Evolutionary conservation across 768 basidiomycete species (phyloP).

Genomic region (Ephemerocybe angulata): DNA sequence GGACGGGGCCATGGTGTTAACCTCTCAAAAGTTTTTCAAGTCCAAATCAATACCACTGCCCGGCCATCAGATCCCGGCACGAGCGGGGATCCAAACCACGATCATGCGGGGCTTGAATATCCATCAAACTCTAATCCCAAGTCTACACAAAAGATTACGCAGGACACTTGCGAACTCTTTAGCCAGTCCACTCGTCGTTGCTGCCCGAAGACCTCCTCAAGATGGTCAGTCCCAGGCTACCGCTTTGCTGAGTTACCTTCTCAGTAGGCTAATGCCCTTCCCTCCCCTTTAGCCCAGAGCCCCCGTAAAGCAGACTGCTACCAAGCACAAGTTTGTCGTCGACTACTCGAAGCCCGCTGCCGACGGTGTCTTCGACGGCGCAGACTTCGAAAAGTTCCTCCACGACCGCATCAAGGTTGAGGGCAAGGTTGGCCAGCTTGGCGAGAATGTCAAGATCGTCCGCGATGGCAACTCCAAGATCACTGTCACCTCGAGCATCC

Average conservation of each 20-base stretch:
- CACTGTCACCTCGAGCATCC: slow-evolving; percentile 79
- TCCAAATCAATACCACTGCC: neutral
- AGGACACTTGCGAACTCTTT: too few species aligned
- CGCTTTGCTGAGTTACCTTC: slow-evolving; percentile 89
- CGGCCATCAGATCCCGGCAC: slow-evolving; percentile 18
- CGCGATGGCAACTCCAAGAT: slow-evolving; percentile 85
- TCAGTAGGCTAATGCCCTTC: slow-evolving; percentile 78
- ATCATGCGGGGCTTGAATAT: too few species aligned
- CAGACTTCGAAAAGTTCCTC: slow-evolving; percentile 78
- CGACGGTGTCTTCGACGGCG: slow-evolving; percentile 57
- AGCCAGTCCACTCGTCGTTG: too few species aligned
- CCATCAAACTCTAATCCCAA: slow-evolving; percentile 32
- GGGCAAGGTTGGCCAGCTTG: slow-evolving; percentile 87
- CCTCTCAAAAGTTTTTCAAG: neutral
- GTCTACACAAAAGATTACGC: slow-evolving; percentile 63
- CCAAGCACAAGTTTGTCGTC: slow-evolving; percentile 71
- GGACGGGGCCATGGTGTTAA: neutral
- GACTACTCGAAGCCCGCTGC: slow-evolving; percentile 77
- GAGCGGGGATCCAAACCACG: too few species aligned
- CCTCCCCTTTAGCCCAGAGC: slow-evolving; percentile 52
- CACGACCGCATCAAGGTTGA: slow-evolving; percentile 94
- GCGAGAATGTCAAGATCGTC: slow-evolving; percentile 81
- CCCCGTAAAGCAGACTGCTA: slow-evolving; percentile 47
- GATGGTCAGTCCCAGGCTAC: slow-evolving; percentile 71
- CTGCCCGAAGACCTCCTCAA: too few species aligned